Evolutionary conservation across 202 grass and related monocot genomes (phyloP).

Genomic region (Setaria viridis): DNA sequence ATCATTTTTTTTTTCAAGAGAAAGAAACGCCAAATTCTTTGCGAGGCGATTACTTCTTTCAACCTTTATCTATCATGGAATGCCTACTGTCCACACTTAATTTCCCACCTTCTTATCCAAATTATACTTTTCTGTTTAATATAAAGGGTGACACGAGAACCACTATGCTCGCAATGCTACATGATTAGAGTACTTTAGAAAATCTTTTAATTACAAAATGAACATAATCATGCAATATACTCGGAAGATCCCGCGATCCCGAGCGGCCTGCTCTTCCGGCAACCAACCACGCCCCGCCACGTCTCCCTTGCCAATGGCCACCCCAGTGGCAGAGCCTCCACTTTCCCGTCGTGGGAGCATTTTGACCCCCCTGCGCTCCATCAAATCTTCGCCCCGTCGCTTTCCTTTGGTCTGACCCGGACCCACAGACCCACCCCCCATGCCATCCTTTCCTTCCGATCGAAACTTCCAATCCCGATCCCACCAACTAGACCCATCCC

Average conservation of each 20-base stretch:
- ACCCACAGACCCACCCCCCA: background rate
- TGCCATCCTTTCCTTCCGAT: slow-evolving; percentile 41
- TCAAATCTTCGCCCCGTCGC: background rate
- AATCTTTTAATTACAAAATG: background rate
- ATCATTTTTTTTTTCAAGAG: background rate
- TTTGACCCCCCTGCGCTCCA: background rate
- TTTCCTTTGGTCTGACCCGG: background rate
- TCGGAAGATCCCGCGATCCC: background rate
- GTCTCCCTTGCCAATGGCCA: background rate
- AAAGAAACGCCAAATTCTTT: background rate
- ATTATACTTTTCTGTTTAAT: background rate
- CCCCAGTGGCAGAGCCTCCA: background rate
- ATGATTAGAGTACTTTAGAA: slow-evolving; percentile 1
- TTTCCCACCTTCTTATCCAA: background rate
- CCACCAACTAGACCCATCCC: slow-evolving; percentile 33
- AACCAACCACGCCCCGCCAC: background rate
- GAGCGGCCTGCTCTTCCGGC: background rate
- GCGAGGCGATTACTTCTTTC: background rate
- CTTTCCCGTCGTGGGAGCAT: background rate
- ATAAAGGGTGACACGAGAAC: background rate
- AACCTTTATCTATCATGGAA: slow-evolving; percentile 7
- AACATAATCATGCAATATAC: background rate
- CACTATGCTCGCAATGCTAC: background rate
- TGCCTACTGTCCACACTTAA: background rate
- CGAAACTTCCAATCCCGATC: slow-evolving; percentile 49